Evolutionary conservation across 495 filamentous ascomycete species (phyloP).

Genomic region (Penicillium manginii): DNA sequence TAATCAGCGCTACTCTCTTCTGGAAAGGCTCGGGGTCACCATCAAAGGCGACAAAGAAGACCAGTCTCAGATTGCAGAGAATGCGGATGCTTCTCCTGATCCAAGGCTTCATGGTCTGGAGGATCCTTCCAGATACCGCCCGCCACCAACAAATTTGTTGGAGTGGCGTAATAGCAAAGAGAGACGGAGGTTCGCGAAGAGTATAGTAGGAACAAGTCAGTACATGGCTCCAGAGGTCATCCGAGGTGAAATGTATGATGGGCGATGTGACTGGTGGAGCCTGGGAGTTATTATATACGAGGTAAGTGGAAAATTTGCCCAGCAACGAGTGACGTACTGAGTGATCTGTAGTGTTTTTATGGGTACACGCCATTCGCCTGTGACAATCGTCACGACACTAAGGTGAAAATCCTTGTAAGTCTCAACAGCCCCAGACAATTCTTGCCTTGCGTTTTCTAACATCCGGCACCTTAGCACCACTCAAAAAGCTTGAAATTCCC

Average conservation of each 20-base stretch:
- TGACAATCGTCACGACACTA: conserved; percentile 79
- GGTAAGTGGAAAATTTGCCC: conserved; percentile 38
- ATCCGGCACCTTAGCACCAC: conserved; percentile 43
- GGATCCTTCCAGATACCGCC: conserved; percentile 17
- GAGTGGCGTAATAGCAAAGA: conserved; percentile 79
- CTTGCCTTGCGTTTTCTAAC: not conserved
- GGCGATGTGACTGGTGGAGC: conserved; percentile 96
- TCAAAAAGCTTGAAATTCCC: conserved; percentile 65
- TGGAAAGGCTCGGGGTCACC: conserved; percentile 73
- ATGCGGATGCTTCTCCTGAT: conserved; percentile 9
- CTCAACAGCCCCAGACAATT: not conserved
- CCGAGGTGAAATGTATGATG: conserved; percentile 81
- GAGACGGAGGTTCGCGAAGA: conserved; percentile 73
- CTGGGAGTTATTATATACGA: conserved; percentile 91
- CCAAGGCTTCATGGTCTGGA: conserved; percentile 3
- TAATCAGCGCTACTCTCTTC: conserved; percentile 75
- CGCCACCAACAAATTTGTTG: conserved; percentile 52
- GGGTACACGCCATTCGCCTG: conserved; percentile 88
- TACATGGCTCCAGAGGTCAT: conserved; percentile 98
- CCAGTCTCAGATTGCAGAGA: conserved; percentile 50
- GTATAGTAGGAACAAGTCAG: conserved; percentile 93
- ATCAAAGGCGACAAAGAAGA: conserved; percentile 79
- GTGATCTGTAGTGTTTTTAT: conserved; percentile 68
- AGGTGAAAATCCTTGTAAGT: conserved; percentile 76
- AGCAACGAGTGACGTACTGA: not conserved